A percentile compares a stretch with the other conserved stretches of the same genome.
phyloP scores from a whole-genome alignment of 2,329 filamentous ascomycete species.

The Pseudocercospora eumusae region DNA sequence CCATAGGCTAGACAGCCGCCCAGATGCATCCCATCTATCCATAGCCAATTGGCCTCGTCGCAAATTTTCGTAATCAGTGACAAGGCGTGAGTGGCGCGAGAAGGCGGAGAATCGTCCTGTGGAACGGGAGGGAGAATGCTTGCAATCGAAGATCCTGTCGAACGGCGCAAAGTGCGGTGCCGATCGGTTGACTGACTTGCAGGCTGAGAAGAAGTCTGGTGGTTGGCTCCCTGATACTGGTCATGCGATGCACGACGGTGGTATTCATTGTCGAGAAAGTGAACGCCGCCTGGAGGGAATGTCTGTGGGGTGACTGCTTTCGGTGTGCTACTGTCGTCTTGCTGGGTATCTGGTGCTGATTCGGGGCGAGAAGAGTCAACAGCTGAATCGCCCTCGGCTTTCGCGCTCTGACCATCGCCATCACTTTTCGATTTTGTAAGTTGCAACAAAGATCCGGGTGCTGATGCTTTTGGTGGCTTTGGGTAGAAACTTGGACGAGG shows the following conservation, averaged over 20 bases:
- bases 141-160: constrained; percentile 39
- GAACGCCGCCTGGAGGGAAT: constrained; percentile 29
- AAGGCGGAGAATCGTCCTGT: constrained; percentile 43
- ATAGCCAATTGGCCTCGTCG: constrained; percentile 78
- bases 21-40: constrained; percentile 90
- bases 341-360: constrained; percentile 2
- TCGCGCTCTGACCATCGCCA: constrained; percentile 6
- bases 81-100: constrained; percentile 66
- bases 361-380: constrained; percentile 14
- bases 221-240: constrained; percentile 18
- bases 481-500: constrained; percentile 62
- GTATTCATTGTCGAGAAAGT: constrained; percentile 29
- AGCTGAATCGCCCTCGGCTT: constrained; percentile 20
- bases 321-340: constrained; percentile 22
- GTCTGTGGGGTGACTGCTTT: constrained; percentile 22
- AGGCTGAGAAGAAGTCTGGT: background rate
- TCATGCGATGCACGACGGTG: constrained; percentile 30
- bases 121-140: constrained; percentile 38
- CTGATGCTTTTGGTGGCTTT: constrained; percentile 60
- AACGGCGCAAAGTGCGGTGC: constrained; percentile 32
- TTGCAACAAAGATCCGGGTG: constrained; percentile 50
- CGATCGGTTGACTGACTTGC: constrained; percentile 20
- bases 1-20: constrained; percentile 92
- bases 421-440: constrained; percentile 16
- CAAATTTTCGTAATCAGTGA: constrained; percentile 73